These are phyloP conservation scores for Elaeis oleifera DNA, from an alignment of 202 grass and related monocot species.

Conservation along the genomic window DNA sequence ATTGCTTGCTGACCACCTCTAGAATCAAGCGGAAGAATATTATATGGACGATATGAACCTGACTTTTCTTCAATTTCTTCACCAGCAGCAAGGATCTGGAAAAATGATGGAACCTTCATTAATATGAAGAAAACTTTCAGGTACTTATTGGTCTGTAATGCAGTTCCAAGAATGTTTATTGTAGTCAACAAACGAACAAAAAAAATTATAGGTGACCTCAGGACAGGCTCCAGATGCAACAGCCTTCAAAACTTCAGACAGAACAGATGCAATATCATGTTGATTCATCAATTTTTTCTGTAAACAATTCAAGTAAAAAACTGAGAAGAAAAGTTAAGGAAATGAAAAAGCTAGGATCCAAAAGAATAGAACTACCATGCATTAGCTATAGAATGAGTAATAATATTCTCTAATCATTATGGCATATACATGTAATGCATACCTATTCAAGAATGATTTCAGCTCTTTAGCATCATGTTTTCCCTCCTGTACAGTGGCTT, in stretches of 20 bases:
- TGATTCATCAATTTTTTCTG: constrained; percentile 52
- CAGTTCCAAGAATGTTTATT: background rate
- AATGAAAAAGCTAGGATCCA: background rate
- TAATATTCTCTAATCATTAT: too few species aligned
- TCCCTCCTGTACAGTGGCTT: constrained; percentile 40
- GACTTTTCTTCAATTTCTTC: constrained; percentile 8
- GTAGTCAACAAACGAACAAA: constrained; percentile 7
- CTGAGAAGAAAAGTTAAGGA: background rate
- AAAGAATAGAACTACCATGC: background rate
- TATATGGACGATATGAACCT: constrained; percentile 32
- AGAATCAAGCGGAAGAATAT: constrained; percentile 83
- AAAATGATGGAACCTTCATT: constrained; percentile 4
- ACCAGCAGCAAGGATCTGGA: constrained; percentile 10
- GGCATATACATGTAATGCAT: constrained; percentile 3
- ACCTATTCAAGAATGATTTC: constrained; percentile 64
- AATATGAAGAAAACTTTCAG: background rate
- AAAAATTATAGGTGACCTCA: constrained; percentile 39
- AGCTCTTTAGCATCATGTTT: constrained; percentile 78
- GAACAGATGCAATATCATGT: constrained; percentile 40
- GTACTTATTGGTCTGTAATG: background rate
- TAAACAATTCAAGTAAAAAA: constrained; percentile 7
- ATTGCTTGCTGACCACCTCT: constrained; percentile 56
- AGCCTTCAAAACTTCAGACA: constrained; percentile 65
- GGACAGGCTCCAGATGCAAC: constrained; percentile 42
- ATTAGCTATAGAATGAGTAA: too few species aligned